phyloP scores from a whole-genome alignment of 2,329 filamentous ascomycete species.

The Aspergillus cejpii region DNA sequence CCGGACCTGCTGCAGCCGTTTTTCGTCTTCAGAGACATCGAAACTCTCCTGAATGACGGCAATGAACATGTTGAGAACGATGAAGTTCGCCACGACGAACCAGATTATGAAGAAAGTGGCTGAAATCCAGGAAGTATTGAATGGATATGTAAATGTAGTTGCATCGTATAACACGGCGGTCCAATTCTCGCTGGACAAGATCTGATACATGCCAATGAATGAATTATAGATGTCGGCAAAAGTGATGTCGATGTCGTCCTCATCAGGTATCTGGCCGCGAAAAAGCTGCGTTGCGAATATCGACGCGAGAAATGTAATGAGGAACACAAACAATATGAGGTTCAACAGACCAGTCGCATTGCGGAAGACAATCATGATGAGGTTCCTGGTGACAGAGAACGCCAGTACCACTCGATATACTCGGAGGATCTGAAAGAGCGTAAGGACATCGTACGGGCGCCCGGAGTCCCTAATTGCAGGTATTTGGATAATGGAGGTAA shows the following conservation, averaged over 20 bases:
- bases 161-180: conserved; percentile 78
- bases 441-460: conserved; percentile 75
- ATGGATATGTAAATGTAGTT: conserved; percentile 59
- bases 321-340: conserved; percentile 89
- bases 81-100: conserved; percentile 94
- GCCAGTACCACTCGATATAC: conserved; percentile 88
- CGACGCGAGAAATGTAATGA: conserved; percentile 87
- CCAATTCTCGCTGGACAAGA: conserved; percentile 95
- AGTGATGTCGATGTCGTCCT: conserved; percentile 60
- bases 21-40: conserved; percentile 96
- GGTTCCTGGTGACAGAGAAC: conserved; percentile 74
- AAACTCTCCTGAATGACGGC: conserved; percentile 99
- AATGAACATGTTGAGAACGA: conserved; percentile 99
- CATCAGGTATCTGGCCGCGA: conserved; percentile 72
- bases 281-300: conserved; percentile 93
- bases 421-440: conserved; percentile 85
- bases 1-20: conserved; percentile 91
- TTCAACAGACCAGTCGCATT: conserved; percentile 91
- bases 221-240: conserved; percentile 92
- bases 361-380: conserved; percentile 80
- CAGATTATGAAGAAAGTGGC: conserved; percentile 86
- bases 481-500: conserved; percentile 78
- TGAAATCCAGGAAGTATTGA: conserved; percentile 81
- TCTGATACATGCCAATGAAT: conserved; percentile 95
- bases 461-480: conserved; percentile 69